Evolutionary conservation across 495 filamentous ascomycete species (phyloP).

Genomic region (Lentithecium fluviatile): DNA sequence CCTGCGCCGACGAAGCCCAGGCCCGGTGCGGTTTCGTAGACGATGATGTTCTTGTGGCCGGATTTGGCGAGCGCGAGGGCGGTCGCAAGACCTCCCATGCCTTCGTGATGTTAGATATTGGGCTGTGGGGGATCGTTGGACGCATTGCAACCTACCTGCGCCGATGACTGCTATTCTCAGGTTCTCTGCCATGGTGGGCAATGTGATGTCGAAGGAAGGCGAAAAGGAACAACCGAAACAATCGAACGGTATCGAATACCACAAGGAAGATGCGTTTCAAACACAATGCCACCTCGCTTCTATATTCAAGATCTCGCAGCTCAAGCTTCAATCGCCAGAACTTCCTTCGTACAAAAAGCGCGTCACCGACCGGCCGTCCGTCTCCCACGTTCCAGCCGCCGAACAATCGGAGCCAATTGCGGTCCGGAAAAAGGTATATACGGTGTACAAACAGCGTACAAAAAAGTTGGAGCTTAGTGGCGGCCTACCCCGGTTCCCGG

Average conservation of each 20-base stretch:
- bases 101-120: conserved; percentile 42
- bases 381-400: background rate
- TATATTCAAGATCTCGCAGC: background rate
- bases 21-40: conserved; percentile 71
- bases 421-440: conserved; percentile 1
- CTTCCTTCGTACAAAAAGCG: background rate
- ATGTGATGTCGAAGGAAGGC: background rate
- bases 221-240: background rate
- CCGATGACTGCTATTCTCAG: conserved; percentile 43
- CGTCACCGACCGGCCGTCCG: no score
- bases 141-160: conserved; percentile 33
- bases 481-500: conserved; percentile 8
- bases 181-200: conserved; percentile 39
- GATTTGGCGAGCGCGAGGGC: conserved; percentile 71
- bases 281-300: background rate
- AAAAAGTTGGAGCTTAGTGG: background rate
- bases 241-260: background rate
- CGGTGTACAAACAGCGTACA: background rate
- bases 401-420: background rate
- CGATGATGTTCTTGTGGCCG: conserved; percentile 69
- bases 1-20: conserved; percentile 80
- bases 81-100: conserved; percentile 73
- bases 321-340: background rate
- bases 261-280: background rate
- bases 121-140: background rate